phyloP scores from a whole-genome alignment of 2,329 filamentous ascomycete genomes.

The Ophiostoma novo-ulmi region DNA sequence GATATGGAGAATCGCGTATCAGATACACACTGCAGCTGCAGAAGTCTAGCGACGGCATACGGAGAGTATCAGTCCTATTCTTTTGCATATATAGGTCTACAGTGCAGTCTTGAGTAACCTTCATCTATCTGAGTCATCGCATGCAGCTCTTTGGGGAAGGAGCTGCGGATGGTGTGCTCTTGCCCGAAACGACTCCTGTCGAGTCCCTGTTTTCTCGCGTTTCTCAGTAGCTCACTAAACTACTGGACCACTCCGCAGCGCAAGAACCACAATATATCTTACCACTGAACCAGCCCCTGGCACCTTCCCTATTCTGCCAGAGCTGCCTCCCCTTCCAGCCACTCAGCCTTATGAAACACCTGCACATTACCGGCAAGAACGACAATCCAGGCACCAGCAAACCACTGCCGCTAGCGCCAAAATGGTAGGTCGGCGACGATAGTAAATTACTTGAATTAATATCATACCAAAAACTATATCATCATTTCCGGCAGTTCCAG shows the following conservation, averaged over 20 bases:
- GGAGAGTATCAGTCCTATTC: neutral
- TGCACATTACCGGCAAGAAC: neutral
- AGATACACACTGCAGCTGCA: neutral
- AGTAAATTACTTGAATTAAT: neutral
- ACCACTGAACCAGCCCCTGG: conserved; percentile 1
- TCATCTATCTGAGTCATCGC: neutral
- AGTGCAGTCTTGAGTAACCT: neutral
- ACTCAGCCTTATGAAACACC: conserved; percentile 10
- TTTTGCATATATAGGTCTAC: neutral
- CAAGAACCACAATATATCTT: no score
- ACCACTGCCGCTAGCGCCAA: neutral
- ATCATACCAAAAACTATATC: neutral
- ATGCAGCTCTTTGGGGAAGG: neutral
- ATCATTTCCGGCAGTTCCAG: neutral
- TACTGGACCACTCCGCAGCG: no score
- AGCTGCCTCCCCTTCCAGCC: conserved; percentile 2
- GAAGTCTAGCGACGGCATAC: neutral
- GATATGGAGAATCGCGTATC: neutral
- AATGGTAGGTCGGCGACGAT: neutral
- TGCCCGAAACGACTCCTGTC: neutral
- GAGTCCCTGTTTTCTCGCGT: conserved; percentile 5
- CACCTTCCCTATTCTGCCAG: neutral
- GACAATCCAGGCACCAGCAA: neutral
- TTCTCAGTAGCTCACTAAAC: neutral
- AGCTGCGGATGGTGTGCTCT: neutral